Percentiles rank a stretch among this genome's conserved stretches.
phyloP scores from a whole-genome alignment of 1,139 yeast species.

The Schizosaccharomyces versatilis region DNA sequence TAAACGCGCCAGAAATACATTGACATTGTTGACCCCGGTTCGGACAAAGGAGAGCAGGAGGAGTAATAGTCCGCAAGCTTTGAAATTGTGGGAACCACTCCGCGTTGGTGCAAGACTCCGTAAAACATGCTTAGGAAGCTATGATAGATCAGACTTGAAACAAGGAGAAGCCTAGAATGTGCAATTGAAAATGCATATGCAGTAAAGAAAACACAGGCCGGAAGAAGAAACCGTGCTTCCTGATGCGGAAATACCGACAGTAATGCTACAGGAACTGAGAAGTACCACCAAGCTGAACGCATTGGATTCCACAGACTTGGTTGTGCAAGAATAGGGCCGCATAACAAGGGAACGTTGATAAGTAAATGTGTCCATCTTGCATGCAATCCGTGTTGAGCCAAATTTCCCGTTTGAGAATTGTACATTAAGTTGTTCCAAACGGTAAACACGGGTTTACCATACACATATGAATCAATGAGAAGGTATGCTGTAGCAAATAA shows the following conservation, averaged over 20 bases:
- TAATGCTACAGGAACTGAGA: constrained; percentile 35
- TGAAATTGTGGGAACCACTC: constrained; percentile 39
- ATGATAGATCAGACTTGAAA: constrained; percentile 49
- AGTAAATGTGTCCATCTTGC: constrained; percentile 52
- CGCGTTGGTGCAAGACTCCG: constrained; percentile 81
- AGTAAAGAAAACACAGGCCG: constrained; percentile 50
- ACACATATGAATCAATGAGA: not conserved
- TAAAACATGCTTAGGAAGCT: constrained; percentile 34
- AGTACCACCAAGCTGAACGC: constrained; percentile 24
- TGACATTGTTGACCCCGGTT: not conserved
- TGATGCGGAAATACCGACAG: constrained; percentile 73
- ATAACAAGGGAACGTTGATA: constrained; percentile 51
- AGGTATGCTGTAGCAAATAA: not conserved
- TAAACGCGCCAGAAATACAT: not conserved
- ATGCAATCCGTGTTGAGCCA: constrained; percentile 66
- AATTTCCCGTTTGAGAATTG: constrained; percentile 36
- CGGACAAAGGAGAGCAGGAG: not conserved
- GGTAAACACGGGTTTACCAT: not conserved
- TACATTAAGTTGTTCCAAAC: constrained; percentile 41
- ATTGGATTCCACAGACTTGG: not conserved
- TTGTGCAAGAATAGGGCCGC: constrained; percentile 44
- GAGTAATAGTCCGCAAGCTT: not conserved
- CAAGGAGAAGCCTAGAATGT: constrained; percentile 11
- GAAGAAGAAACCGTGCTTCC: constrained; percentile 65
- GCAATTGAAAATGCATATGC: constrained; percentile 31